Evolutionary conservation across 176 grass and related monocot species (phyloP).

Genomic region (Hsuehochloa calcarea): DNA sequence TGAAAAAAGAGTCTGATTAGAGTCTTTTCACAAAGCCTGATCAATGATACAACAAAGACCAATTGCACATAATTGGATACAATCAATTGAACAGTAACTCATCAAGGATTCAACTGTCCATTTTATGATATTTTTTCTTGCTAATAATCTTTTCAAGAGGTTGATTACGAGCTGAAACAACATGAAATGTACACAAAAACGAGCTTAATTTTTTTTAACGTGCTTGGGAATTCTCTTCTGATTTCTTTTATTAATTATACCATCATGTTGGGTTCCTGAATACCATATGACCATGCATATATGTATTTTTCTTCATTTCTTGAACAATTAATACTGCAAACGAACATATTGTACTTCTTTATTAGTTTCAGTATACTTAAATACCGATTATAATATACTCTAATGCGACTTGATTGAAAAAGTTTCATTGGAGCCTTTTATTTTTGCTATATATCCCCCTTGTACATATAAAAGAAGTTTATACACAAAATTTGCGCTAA

Average conservation of each 20-base stretch:
- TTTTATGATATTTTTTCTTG: not conserved
- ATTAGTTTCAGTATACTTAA: too few relatives aligned
- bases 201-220: not conserved
- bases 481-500: too few relatives aligned
- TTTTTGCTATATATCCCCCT: too few relatives aligned
- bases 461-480: too few relatives aligned
- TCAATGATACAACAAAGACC: not conserved
- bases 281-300: not conserved
- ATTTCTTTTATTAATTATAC: not conserved
- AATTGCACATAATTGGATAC: not conserved
- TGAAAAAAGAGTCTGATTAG: not conserved
- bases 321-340: not conserved
- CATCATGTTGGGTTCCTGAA: not conserved
- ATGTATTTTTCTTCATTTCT: not conserved
- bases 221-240: not conserved
- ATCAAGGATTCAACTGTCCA: not conserved
- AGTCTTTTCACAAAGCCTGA: not conserved
- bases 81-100: not conserved
- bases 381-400: too few relatives aligned
- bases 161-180: not conserved
- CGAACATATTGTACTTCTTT: too few relatives aligned
- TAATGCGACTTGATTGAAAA: too few relatives aligned
- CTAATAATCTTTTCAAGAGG: not conserved
- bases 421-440: too few relatives aligned
- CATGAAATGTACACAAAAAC: not conserved